These are phyloP conservation scores for Mollisiaceae sp. DNA, from an alignment of 2,329 filamentous ascomycete genomes.

Conservation along the genomic window DNA sequence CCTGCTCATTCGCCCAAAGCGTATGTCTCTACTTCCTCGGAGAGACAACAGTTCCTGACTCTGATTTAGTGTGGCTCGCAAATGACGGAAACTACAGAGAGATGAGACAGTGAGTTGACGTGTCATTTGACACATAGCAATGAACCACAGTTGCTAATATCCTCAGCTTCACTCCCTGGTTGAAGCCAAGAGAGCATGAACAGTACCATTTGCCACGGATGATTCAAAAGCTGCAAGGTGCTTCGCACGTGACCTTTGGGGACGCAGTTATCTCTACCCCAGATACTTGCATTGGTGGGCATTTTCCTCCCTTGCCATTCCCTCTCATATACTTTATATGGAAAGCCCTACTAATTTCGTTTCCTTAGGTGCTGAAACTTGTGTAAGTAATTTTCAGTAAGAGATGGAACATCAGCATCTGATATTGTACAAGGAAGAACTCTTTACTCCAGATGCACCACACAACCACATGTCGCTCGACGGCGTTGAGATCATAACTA, in stretches of 20 bases:
- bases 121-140: too few species aligned
- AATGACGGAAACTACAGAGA: slow-evolving; percentile 71
- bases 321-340: too few species aligned
- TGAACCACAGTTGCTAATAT: too few species aligned
- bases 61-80: slow-evolving; percentile 58
- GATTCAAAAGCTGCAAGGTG: slow-evolving; percentile 5
- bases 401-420: too few species aligned
- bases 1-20: slow-evolving; percentile 72
- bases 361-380: slow-evolving; percentile 6
- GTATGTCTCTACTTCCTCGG: too few species aligned
- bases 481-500: slow-evolving; percentile 9
- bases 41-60: too few species aligned
- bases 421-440: not conserved
- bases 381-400: not conserved
- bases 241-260: not conserved
- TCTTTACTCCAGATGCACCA: slow-evolving; percentile 3
- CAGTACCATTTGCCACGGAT: slow-evolving; percentile 5
- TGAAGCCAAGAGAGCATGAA: not conserved
- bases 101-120: slow-evolving; percentile 49
- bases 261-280: slow-evolving; percentile 5
- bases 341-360: too few species aligned
- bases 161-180: slow-evolving; percentile 61
- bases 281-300: not conserved
- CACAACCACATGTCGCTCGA: not conserved
- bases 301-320: too few species aligned